Conservation (phyloP, 2,329 filamentous ascomycete genomes). For the Cordyceps pruinosa region DNA sequence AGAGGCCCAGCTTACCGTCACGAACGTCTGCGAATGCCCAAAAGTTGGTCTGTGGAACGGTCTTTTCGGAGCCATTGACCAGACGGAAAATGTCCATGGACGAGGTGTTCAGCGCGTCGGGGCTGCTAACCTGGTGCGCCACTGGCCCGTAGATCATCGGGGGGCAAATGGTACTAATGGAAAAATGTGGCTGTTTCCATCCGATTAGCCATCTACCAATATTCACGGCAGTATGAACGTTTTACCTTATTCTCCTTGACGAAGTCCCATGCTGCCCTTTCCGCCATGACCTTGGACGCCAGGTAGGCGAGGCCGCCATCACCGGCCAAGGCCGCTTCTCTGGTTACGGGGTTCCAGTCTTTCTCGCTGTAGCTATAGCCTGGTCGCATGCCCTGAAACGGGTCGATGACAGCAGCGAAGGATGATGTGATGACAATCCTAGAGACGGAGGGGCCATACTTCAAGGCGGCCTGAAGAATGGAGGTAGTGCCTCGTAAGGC, state of each 20-base stretch:
- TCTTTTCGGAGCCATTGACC: not conserved
- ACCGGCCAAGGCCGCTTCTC: slow-evolving; percentile 14
- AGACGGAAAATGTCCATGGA: not conserved
- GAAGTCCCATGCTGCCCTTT: slow-evolving; percentile 57
- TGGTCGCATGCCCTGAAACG: slow-evolving; percentile 30
- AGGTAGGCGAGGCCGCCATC: slow-evolving; percentile 19
- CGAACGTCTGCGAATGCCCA: not conserved
- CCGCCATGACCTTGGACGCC: slow-evolving; percentile 47
- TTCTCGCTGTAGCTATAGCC: slow-evolving; percentile 20
- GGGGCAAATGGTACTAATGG: not conserved
- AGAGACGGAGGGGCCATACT: slow-evolving; percentile 24
- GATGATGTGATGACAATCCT: slow-evolving; percentile 49
- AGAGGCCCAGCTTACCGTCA: not conserved
- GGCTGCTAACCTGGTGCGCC: not conserved
- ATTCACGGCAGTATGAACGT: no score
- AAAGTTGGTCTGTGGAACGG: not conserved
- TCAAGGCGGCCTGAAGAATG: slow-evolving; percentile 32
- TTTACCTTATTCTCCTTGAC: slow-evolving; percentile 15
- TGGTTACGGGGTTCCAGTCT: slow-evolving; percentile 25
- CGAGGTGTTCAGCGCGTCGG: not conserved
- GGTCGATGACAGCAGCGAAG: slow-evolving; percentile 37
- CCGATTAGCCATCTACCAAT: no score
- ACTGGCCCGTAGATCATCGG: no score
- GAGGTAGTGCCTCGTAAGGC: slow-evolving; percentile 47
- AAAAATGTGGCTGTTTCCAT: not conserved